Conservation (phyloP, 176 grass and related monocot genomes). For the Oryza punctata region DNA sequence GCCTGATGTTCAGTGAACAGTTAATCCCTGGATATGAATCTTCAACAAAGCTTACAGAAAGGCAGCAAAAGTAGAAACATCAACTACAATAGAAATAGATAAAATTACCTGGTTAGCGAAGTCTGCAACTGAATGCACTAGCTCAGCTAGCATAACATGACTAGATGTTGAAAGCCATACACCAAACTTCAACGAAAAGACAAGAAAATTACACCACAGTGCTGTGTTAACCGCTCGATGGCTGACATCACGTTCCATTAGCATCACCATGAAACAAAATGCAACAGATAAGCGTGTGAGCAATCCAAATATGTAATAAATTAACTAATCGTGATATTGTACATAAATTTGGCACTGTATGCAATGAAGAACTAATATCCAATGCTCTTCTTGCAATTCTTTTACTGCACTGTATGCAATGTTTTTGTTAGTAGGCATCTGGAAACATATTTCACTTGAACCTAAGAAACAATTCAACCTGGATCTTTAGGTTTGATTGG, state of each 20-base stretch:
- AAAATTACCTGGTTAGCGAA: slow-evolving; percentile 87
- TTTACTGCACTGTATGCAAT: background rate
- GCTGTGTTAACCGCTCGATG: slow-evolving; percentile 92
- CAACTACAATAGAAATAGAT: slow-evolving; percentile 9
- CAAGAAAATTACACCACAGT: slow-evolving; percentile 98
- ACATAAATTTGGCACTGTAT: background rate
- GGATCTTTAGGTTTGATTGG: background rate
- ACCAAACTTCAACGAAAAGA: slow-evolving; percentile 95
- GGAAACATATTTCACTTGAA: background rate
- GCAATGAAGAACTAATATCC: background rate
- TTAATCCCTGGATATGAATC: background rate
- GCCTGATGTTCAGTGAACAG: slow-evolving; percentile 50
- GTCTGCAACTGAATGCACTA: slow-evolving; percentile 84
- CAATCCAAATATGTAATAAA: slow-evolving; percentile 32
- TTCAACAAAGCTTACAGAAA: slow-evolving; percentile 18
- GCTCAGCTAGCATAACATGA: slow-evolving; percentile 99
- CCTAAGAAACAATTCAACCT: background rate
- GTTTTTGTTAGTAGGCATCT: slow-evolving; percentile 11
- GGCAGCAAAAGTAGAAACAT: slow-evolving; percentile 25
- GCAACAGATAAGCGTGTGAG: slow-evolving; percentile 17
- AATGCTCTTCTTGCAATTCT: background rate
- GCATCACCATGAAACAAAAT: slow-evolving; percentile 24
- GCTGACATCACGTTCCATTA: slow-evolving; percentile 52
- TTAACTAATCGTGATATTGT: slow-evolving; percentile 2
- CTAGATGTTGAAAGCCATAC: slow-evolving; percentile 96